Evolutionary conservation across 176 grass and related monocot genomes (phyloP).

Genomic region (Alopecurus myosuroides): DNA sequence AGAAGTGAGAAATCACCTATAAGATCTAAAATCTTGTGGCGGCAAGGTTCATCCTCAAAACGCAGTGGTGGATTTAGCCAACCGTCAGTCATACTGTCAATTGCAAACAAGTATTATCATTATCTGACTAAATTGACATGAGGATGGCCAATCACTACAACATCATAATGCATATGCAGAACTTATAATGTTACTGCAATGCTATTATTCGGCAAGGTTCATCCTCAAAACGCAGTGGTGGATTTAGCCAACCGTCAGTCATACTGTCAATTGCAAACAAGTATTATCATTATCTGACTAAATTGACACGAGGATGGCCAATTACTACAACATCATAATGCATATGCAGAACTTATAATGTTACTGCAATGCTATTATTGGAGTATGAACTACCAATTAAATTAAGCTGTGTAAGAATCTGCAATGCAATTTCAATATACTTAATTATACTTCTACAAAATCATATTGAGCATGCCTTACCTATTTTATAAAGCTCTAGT

Average conservation of each 20-base stretch:
- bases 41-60: constrained; percentile 79
- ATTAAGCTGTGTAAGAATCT: neutral
- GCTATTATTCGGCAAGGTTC: constrained; percentile 61
- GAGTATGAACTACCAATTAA: neutral
- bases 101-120: constrained; percentile 13
- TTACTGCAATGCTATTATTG: neutral
- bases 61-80: constrained; percentile 87
- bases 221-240: constrained; percentile 67
- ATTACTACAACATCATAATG: neutral
- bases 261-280: constrained; percentile 49
- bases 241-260: constrained; percentile 72
- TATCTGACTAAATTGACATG: constrained; percentile 16
- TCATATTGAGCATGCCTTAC: neutral
- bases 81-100: constrained; percentile 62
- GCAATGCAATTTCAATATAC: constrained; percentile 5
- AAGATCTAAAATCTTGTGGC: constrained; percentile 92
- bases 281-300: constrained; percentile 10
- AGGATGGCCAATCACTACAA: neutral
- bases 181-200: neutral
- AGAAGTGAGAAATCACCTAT: constrained; percentile 90
- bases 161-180: neutral
- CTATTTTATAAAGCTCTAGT: constrained; percentile 7
- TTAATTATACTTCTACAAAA: neutral
- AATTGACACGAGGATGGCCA: neutral
- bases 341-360: neutral